Evolutionary conservation across 805 yeast genomes (phyloP).

Genomic region (Pichia exigua): DNA sequence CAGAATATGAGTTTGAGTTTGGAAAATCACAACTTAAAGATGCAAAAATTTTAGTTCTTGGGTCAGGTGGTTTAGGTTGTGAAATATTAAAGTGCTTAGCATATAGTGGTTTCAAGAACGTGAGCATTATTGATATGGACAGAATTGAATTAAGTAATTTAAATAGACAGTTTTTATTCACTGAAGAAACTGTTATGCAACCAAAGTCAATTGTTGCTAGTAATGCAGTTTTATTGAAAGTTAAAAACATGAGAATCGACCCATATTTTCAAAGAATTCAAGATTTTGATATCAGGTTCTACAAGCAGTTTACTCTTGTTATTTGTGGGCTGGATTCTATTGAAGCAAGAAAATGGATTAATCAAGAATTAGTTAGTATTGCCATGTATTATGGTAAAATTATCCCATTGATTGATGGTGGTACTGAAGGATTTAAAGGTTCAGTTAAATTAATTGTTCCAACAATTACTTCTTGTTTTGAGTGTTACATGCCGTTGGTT

Average conservation of each 20-base stretch:
- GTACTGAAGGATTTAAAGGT: slow-evolving; percentile 91
- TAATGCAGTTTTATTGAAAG: slow-evolving; percentile 39
- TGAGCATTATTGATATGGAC: slow-evolving; percentile 76
- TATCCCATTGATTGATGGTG: slow-evolving; percentile 83
- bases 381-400: slow-evolving; percentile 44
- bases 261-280: slow-evolving; percentile 63
- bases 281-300: slow-evolving; percentile 53
- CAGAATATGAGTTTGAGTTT: slow-evolving; percentile 22
- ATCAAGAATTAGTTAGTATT: slow-evolving; percentile 54
- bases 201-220: slow-evolving; percentile 65
- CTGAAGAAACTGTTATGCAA: slow-evolving; percentile 52
- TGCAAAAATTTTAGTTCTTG: slow-evolving; percentile 41
- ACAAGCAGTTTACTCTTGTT: slow-evolving; percentile 59
- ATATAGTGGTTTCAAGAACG: slow-evolving; percentile 54
- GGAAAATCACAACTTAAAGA: slow-evolving; percentile 14
- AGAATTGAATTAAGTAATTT: slow-evolving; percentile 70
- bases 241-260: slow-evolving; percentile 29
- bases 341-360: slow-evolving; percentile 88
- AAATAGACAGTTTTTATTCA: slow-evolving; percentile 68
- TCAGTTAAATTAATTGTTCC: slow-evolving; percentile 86
- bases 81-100: slow-evolving; percentile 70
- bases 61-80: slow-evolving; percentile 84
- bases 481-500: slow-evolving; percentile 76
- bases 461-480: slow-evolving; percentile 81
- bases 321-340: slow-evolving; percentile 86